Percentiles rank a stretch among this genome's conserved stretches.
These are phyloP conservation scores for Striga asiatica DNA, from an alignment of 257 asterid genomes.

Conservation along the genomic window DNA sequence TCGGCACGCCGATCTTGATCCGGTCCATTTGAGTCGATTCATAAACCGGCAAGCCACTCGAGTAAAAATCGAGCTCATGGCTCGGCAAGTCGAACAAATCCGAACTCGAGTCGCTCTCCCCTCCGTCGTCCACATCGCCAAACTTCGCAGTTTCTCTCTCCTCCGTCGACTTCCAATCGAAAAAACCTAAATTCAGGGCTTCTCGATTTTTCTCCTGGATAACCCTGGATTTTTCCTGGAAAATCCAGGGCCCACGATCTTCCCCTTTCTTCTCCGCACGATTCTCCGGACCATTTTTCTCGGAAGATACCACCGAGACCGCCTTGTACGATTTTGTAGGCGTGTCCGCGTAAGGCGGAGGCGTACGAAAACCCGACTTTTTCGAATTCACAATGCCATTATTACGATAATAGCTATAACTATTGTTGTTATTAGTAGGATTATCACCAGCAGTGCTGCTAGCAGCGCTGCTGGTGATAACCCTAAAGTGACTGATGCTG, in stretches of 20 bases:
- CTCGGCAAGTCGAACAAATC: slow-evolving; percentile 83
- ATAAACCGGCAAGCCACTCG: slow-evolving; percentile 39
- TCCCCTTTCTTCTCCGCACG: not conserved
- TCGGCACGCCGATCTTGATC: slow-evolving; percentile 18
- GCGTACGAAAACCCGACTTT: not conserved
- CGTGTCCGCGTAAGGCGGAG: slow-evolving; percentile 15
- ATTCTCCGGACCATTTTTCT: not conserved
- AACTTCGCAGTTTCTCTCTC: slow-evolving; percentile 18
- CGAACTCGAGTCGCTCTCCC: slow-evolving; percentile 77
- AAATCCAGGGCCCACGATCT: slow-evolving; percentile 20
- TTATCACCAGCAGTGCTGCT: not conserved
- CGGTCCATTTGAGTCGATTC: slow-evolving; percentile 30
- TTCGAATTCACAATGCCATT: no score
- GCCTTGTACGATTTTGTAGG: slow-evolving; percentile 38
- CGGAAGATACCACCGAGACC: not conserved
- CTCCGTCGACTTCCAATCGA: not conserved
- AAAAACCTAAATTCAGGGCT: not conserved
- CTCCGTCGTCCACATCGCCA: slow-evolving; percentile 39
- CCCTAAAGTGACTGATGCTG: slow-evolving; percentile 57
- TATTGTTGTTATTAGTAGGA: not conserved
- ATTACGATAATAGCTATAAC: no score
- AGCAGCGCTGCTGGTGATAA: slow-evolving; percentile 10
- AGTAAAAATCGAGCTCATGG: slow-evolving; percentile 43
- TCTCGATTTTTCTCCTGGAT: not conserved
- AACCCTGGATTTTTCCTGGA: slow-evolving; percentile 15